Base-by-base conservation (phyloP, 2,329 filamentous ascomycete genomes). In the Alternaria gansuensis region DNA sequence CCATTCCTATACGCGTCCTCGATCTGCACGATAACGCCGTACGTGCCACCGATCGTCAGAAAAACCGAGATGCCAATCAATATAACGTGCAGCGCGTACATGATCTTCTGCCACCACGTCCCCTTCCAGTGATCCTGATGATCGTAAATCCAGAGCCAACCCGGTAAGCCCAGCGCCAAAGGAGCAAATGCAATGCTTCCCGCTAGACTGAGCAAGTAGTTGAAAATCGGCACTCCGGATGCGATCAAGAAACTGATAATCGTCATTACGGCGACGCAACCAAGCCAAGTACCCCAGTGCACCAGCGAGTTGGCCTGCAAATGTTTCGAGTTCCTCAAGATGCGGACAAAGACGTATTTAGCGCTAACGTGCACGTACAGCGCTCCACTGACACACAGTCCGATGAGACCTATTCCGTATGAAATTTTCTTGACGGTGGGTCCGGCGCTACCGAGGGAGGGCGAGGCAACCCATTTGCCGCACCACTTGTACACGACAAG, bases 401-500 rank as follows among this genome's bases (percentile, higher is more conserved):
- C 85, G 4, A 83, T 76, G 8, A 89, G 54, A 31, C 65, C 87
- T 43, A 89, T 78, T 3, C 86, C 87, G 64, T 88, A 89, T 0
- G 85, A 76, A 0, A 88, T 80, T 71, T 85, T 87, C 76, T 89
- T 88, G 64, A 89, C 78, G 0, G 80, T 82, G 4, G 79, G 77
- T 9, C 87, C 87, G 0, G 87, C 87, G 36, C 82, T 86, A 14
- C 87, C 87, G 0, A 89, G 81, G 1, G 86, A 85, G 0, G 87
- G 87, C 3, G 82, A 85, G 0, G 87, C 84, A 4, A 89, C 85
- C 82, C 84, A 89, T 60, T 84, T 78, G 4, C 87, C 87, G 64
- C 85, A 87, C 77, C 81, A 89, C 43, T 80, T 79, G 75, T 89
- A 89, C 4, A 88, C 83, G 3, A 88, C 84, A 14, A 88, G 77